phyloP scores from a whole-genome alignment of 352 stramenopile species.

The Pelagophyceae sp. region DNA sequence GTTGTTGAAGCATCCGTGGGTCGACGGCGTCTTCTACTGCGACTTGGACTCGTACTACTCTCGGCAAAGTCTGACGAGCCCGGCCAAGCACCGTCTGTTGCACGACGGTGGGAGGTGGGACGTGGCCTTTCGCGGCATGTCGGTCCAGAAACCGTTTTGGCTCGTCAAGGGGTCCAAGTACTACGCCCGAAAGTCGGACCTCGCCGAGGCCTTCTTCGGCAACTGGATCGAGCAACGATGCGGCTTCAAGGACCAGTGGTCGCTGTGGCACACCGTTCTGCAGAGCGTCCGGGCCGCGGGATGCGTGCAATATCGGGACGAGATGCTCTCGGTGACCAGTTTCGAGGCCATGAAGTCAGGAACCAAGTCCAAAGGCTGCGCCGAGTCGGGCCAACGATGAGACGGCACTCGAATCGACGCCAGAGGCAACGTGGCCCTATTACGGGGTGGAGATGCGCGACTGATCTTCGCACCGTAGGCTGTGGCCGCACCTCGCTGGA shows the following conservation, averaged over 20 bases:
- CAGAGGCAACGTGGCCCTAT: too few relatives aligned
- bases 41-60: slow-evolving; percentile 14
- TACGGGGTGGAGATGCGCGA: too few relatives aligned
- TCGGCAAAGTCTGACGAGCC: too few relatives aligned
- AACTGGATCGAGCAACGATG: background rate
- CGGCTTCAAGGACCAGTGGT: slow-evolving; percentile 17
- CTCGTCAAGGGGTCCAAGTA: background rate
- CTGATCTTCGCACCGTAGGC: too few relatives aligned
- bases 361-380: too few relatives aligned
- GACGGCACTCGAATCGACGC: too few relatives aligned
- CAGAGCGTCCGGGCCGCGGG: background rate
- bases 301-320: background rate
- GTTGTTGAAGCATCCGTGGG: background rate
- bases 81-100: background rate
- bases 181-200: background rate
- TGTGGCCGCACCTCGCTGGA: too few relatives aligned
- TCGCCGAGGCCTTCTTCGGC: background rate
- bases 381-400: too few relatives aligned
- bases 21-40: background rate
- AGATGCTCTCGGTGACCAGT: background rate
- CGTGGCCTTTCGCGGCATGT: background rate
- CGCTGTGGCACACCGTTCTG: slow-evolving; percentile 13
- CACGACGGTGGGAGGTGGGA: background rate
- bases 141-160: background rate
- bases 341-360: background rate